Conservation (phyloP, 2,329 filamentous ascomycete genomes). For the Sporothrix pallida region DNA sequence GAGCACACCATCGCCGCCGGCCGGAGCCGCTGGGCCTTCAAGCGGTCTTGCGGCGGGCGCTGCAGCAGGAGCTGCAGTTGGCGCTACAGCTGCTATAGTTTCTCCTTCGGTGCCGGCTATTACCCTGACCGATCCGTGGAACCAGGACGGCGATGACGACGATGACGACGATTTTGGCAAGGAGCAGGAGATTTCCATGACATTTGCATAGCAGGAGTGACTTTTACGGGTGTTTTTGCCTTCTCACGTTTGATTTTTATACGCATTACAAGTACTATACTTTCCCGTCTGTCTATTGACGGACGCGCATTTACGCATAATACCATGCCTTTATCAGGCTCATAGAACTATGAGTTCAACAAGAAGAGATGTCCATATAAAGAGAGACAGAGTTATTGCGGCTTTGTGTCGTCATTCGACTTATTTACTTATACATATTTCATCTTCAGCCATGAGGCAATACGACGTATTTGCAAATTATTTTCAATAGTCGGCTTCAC, state of each 20-base stretch:
- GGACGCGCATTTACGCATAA: background rate
- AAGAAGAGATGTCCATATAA: background rate
- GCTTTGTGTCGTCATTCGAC: background rate
- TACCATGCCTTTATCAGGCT: background rate
- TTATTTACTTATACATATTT: background rate
- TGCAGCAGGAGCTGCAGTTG: background rate
- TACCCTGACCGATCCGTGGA: conserved; percentile 69
- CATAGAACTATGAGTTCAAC: background rate
- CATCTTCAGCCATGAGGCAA: background rate
- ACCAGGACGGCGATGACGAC: conserved; percentile 61
- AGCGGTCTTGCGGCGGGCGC: background rate
- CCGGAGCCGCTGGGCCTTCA: background rate
- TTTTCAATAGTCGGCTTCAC: background rate
- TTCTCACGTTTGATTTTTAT: background rate
- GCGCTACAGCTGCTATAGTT: conserved; percentile 36
- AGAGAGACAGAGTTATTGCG: background rate
- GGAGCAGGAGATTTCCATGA: conserved; percentile 80
- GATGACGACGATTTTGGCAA: conserved; percentile 71
- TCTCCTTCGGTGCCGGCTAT: conserved; percentile 59
- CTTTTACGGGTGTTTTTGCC: conserved; percentile 23
- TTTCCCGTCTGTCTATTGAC: too few species aligned
- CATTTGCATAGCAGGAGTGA: conserved; percentile 65
- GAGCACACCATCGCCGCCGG: conserved; percentile 36
- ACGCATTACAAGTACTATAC: background rate
- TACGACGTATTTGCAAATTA: background rate